Percentiles rank a stretch among this genome's conserved stretches.
These are phyloP conservation scores for Leishmania turanica DNA, from an alignment of 208 protist genomes.

Conservation along the genomic window DNA sequence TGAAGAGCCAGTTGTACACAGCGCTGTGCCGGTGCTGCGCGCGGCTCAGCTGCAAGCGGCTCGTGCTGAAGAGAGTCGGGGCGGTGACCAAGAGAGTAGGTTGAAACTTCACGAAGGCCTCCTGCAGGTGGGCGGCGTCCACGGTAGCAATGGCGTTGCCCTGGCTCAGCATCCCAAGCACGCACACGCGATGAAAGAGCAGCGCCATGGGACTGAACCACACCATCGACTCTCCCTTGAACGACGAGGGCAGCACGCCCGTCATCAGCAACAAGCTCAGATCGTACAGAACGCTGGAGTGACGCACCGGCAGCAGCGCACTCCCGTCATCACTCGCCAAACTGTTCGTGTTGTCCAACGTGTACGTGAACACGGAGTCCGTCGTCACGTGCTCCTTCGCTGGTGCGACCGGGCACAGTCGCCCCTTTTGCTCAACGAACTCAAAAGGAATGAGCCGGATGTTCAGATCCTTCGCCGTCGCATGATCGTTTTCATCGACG, in stretches of 20 bases:
- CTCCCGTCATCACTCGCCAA: slow-evolving; percentile 24
- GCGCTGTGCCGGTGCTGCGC: slow-evolving; percentile 54
- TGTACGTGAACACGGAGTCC: slow-evolving; percentile 61
- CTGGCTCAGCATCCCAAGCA: slow-evolving; percentile 69
- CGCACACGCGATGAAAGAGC: slow-evolving; percentile 77
- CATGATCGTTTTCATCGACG: slow-evolving; percentile 53
- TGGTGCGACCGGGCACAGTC: slow-evolving; percentile 29
- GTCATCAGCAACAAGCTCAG: slow-evolving; percentile 65
- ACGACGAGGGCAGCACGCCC: slow-evolving; percentile 60
- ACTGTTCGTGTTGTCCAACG: slow-evolving; percentile 61
- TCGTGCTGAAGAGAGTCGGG: slow-evolving; percentile 77
- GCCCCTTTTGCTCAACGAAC: slow-evolving; percentile 64
- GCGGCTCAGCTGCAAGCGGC: slow-evolving; percentile 61
- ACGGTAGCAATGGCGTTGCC: slow-evolving; percentile 71
- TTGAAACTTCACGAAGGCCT: slow-evolving; percentile 55
- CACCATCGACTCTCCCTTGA: slow-evolving; percentile 65
- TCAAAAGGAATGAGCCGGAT: slow-evolving; percentile 74
- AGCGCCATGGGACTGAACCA: slow-evolving; percentile 77
- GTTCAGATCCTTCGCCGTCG: slow-evolving; percentile 76
- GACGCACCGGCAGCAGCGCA: slow-evolving; percentile 57
- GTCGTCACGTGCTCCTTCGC: slow-evolving; percentile 28
- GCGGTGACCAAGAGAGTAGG: slow-evolving; percentile 78
- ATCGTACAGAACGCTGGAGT: slow-evolving; percentile 68
- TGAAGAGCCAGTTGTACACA: slow-evolving; percentile 78
- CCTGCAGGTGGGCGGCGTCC: slow-evolving; percentile 46